Conservation (phyloP, 2,329 filamentous ascomycete species). For the Penicillium sp. region DNA sequence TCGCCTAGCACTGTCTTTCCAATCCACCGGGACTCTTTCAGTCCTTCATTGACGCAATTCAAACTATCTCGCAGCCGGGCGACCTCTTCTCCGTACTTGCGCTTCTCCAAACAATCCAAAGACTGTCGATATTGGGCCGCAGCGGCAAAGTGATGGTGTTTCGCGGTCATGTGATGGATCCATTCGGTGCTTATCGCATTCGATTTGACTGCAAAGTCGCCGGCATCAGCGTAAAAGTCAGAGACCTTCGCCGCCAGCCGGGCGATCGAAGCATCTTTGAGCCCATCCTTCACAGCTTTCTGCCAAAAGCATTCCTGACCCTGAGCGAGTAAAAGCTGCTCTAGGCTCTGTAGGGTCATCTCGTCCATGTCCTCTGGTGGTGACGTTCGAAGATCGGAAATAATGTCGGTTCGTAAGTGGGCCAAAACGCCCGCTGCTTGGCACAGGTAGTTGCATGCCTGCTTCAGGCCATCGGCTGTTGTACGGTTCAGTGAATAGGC, state of each 20-base stretch:
- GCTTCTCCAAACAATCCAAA: slow-evolving; percentile 85
- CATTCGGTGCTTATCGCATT: slow-evolving; percentile 86
- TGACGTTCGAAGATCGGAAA: slow-evolving; percentile 75
- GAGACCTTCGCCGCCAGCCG: slow-evolving; percentile 87
- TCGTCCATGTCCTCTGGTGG: slow-evolving; percentile 95
- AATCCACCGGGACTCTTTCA: slow-evolving; percentile 78
- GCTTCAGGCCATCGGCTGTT: slow-evolving; percentile 75
- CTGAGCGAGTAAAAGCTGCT: slow-evolving; percentile 80
- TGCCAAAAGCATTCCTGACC: slow-evolving; percentile 98
- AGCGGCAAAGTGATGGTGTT: slow-evolving; percentile 94
- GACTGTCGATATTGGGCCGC: slow-evolving; percentile 91
- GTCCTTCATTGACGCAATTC: slow-evolving; percentile 72
- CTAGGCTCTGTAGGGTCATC: slow-evolving; percentile 74
- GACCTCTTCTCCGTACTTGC: slow-evolving; percentile 92
- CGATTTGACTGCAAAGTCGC: slow-evolving; percentile 81
- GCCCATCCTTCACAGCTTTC: slow-evolving; percentile 86
- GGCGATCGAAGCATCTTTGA: slow-evolving; percentile 88
- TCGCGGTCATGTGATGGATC: slow-evolving; percentile 97
- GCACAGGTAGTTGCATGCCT: slow-evolving; percentile 84
- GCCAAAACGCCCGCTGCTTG: slow-evolving; percentile 76
- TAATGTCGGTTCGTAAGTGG: slow-evolving; percentile 67
- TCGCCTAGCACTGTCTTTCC: slow-evolving; percentile 77
- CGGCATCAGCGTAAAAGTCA: slow-evolving; percentile 78
- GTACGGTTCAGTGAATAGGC: slow-evolving; percentile 72
- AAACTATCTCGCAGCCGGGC: slow-evolving; percentile 78